phyloP scores from a whole-genome alignment of 768 basidiomycete species.

The Mycena pura region DNA sequence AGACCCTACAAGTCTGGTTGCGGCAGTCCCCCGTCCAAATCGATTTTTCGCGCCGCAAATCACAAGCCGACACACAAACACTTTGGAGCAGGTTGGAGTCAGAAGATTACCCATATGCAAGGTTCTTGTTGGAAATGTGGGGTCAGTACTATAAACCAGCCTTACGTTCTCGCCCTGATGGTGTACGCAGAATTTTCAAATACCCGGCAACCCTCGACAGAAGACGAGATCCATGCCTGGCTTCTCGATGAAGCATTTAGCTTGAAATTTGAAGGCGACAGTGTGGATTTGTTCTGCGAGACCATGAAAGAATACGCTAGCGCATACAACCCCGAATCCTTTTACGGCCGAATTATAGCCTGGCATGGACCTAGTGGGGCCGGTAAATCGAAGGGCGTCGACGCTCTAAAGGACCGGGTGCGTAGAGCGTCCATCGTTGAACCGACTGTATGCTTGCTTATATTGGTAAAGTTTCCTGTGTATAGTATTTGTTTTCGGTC shows the following conservation, averaged over 20 bases:
- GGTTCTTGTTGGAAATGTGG: background rate
- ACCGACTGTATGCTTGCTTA: no score
- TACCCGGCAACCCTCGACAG: background rate
- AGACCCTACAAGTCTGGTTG: background rate
- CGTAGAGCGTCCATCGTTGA: background rate
- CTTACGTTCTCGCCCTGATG: background rate
- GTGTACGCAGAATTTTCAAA: background rate
- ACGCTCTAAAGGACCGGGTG: background rate
- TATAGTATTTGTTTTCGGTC: background rate
- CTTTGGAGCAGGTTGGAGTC: background rate
- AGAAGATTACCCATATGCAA: background rate
- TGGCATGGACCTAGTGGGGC: background rate
- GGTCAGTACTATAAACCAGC: background rate
- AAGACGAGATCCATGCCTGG: background rate
- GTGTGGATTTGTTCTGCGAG: background rate
- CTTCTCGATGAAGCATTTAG: background rate
- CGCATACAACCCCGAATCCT: background rate
- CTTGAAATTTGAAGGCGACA: background rate
- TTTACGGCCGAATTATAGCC: background rate
- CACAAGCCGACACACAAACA: background rate
- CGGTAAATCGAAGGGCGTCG: no score
- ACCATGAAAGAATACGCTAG: background rate
- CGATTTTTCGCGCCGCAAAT: no score
- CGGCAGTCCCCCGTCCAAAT: background rate
- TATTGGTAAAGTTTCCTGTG: background rate